Base-by-base conservation (phyloP, 129 eudicot genomes). In the Deinandra increscens region DNA sequence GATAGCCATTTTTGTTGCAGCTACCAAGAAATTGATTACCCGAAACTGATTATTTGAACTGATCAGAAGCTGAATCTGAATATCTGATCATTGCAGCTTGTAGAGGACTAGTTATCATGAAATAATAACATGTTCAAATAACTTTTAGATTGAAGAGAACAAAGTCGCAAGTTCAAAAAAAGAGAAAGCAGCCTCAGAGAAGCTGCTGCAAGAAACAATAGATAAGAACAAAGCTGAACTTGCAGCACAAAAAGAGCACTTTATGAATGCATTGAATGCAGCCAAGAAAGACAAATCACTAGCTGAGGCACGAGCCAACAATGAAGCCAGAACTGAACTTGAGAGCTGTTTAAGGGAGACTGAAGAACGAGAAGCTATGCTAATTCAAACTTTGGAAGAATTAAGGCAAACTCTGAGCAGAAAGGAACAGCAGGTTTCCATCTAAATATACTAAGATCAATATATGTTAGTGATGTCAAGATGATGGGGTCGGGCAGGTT, bases 381-480 rank as follows among this genome's bases (percentile, higher is more conserved):
- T 93, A 31, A 88, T 93, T 78, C 96, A 89, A 78, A 81, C 95
- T 62, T 83, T 93, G 74, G 88, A 89, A 67, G 95, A 89, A 72
- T 79, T 93, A 74, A 87, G 98, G 71, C 85, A 89, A 79, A 87
- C 92, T 51, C 75, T 93, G 29, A 83, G 85, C 81, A 84, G 90
- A 76, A 82, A 78, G 61, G 97, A 93, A 74, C 98, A 89, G 75
- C 97, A 93, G 97, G 98, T 92, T 71, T 15, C 68, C 42, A 17
- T 73, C 26, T 4, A 51, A 42, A 85, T 54, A 9, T 54, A 54
- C 61, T 22, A 22, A 54, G 22, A 54, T 54, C 15, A 23, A 54
- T 54, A 54, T 20, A 54, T 18, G 9, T 20, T 20, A 23, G 2
- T 23, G 13, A 54, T 54, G 31, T 3, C 31, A 54, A 22, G 61